A percentile compares a stretch with the other conserved stretches of the same genome.
These are phyloP conservation scores for Yarrowia hollandica DNA, from an alignment of 805 yeast species.

Conservation along the genomic window DNA sequence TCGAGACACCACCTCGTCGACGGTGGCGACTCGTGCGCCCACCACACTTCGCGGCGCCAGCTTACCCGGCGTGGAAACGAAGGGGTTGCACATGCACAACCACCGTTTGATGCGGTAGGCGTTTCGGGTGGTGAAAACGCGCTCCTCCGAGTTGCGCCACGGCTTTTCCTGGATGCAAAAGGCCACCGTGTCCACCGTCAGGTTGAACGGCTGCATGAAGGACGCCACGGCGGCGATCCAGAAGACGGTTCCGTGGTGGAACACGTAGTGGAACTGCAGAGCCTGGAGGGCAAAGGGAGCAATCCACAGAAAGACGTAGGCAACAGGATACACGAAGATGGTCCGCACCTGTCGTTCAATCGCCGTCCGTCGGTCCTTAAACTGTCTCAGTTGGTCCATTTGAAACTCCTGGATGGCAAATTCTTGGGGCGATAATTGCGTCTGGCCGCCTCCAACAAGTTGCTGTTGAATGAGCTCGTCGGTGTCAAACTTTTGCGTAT, in stretches of 20 bases:
- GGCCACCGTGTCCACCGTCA: conserved; percentile 71
- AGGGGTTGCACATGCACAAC: conserved; percentile 19
- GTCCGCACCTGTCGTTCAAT: conserved; percentile 75
- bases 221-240: conserved; percentile 69
- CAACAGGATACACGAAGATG: conserved; percentile 78
- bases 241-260: conserved; percentile 44
- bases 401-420: conserved; percentile 29
- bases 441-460: background rate
- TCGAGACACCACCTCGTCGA: background rate
- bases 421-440: conserved; percentile 19
- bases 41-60: conserved; percentile 15
- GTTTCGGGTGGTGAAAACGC: conserved; percentile 28
- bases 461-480: conserved; percentile 3
- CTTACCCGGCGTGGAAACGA: background rate
- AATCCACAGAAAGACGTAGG: conserved; percentile 77
- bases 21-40: background rate
- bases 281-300: conserved; percentile 71
- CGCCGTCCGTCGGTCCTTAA: conserved; percentile 60
- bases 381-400: conserved; percentile 55
- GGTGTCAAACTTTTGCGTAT: conserved; percentile 1
- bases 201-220: conserved; percentile 74
- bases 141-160: conserved; percentile 29
- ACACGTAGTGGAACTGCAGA: conserved; percentile 52
- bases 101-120: conserved; percentile 27
- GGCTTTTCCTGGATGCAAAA: conserved; percentile 63